Base-by-base conservation (phyloP, 345 rosid genomes). In the Citrus medica region DNA sequence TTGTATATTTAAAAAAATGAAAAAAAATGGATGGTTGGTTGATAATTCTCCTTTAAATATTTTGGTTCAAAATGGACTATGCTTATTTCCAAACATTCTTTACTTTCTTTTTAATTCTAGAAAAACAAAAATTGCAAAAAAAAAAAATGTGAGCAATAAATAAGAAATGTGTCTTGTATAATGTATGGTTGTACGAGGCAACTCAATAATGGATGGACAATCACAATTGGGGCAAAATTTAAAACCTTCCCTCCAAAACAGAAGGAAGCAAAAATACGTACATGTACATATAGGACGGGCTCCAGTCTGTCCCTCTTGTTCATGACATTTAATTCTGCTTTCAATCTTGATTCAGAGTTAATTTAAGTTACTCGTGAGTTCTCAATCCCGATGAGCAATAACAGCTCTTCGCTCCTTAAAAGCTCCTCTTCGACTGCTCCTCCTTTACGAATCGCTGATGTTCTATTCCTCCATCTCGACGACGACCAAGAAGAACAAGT, bases 171-270 rank as follows among this genome's bases (percentile, higher is more conserved):
- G 17, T 25, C 16, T 3, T 28, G 66, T 16, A 25, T 40, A 33
- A 4, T 33, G 35, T 4, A 33, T 4, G 3, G 13, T 40, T 9
- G 12, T 40, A 9, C 0, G 6, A 33, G 35, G 35, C 35, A 33
- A 33, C 35, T 33, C 35, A 33, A 32, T 32, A 32, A 32, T 0
- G 33, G 33, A 46, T 46, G 1, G 53, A 46, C 53, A 3, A 1
- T 13, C 55, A 48, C 16, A 21, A 25, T 2, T 5, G 46, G 71
- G 6, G 14, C 1, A 13, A 7, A 68, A 51, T 62, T 73, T 8
- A 38, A 76, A 81, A 78, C 63, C 75, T 86, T 83, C 85, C 85
- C 86, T 83, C 87, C 85, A 71, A 17, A 6, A 17, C 7, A 17
- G 0, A 53, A 53, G 19, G 22, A 53, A 53, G 6, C 21, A 51